Evolutionary conservation across 305 asterid genomes (phyloP).

Genomic region (Rubia occidens): DNA sequence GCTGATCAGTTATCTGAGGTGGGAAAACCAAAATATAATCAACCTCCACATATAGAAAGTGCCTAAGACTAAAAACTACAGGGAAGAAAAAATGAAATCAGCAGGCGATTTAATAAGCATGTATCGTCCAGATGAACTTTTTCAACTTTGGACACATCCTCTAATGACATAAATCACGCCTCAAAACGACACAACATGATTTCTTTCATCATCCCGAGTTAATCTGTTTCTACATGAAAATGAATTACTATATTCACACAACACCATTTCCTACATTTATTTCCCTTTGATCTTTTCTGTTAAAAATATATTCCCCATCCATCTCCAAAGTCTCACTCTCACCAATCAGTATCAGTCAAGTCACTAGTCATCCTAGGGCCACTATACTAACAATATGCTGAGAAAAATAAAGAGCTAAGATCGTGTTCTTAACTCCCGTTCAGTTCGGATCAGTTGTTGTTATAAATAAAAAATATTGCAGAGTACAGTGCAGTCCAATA

Average conservation of each 20-base stretch:
- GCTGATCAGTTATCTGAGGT: constrained; percentile 86
- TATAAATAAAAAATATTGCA: background rate
- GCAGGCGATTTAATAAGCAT: constrained; percentile 6
- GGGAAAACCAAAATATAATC: constrained; percentile 17
- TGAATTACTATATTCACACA: background rate
- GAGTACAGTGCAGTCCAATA: background rate
- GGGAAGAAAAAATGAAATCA: constrained; percentile 2
- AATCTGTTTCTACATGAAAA: background rate
- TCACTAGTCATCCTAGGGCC: background rate
- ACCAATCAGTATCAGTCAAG: background rate
- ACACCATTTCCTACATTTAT: background rate
- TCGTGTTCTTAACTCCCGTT: background rate
- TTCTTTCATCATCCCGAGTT: background rate
- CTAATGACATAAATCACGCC: background rate
- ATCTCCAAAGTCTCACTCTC: background rate
- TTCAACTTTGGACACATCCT: background rate
- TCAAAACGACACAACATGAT: background rate
- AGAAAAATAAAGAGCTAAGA: background rate
- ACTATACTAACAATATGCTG: background rate
- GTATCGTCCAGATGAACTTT: constrained; percentile 5
- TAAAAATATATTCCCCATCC: background rate
- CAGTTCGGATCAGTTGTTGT: background rate
- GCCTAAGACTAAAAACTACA: background rate
- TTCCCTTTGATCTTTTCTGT: no score
- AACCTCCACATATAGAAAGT: constrained; percentile 15